Evolutionary conservation across 2,329 filamentous ascomycete genomes (phyloP).

Genomic region (Onygena corvina): DNA sequence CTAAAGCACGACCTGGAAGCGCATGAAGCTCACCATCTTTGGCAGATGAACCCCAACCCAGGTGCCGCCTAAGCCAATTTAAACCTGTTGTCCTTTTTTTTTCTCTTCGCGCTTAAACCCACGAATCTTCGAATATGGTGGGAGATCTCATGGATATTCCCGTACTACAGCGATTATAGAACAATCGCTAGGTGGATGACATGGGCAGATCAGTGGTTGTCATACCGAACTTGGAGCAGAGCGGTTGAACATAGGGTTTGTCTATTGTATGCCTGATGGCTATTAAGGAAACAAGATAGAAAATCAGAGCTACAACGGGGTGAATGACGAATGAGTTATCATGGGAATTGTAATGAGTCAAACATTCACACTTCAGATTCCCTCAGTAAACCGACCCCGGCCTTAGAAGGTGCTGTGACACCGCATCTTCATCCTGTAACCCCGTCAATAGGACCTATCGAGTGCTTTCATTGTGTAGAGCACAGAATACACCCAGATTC

Average conservation of each 20-base stretch:
- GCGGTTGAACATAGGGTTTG: conserved; percentile 2
- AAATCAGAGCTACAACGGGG: conserved; percentile 2
- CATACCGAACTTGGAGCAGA: conserved; percentile 1
- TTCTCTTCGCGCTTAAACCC: not conserved
- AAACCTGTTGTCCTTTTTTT: not conserved
- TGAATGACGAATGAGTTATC: not conserved
- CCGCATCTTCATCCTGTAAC: too few species aligned
- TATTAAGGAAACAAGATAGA: not conserved
- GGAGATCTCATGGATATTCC: not conserved
- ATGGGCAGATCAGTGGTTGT: not conserved
- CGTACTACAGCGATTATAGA: not conserved
- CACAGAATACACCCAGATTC: too few species aligned
- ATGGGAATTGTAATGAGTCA: too few species aligned
- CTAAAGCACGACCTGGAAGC: not conserved
- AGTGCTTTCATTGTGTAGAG: too few species aligned
- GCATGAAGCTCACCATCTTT: conserved; percentile 1
- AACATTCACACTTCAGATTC: too few species aligned
- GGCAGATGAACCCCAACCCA: conserved; percentile 78
- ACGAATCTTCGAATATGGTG: conserved; percentile 1
- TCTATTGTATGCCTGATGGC: not conserved
- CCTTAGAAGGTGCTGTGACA: too few species aligned
- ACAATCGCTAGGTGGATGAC: not conserved
- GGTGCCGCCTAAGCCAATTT: conserved; percentile 19
- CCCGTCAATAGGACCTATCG: too few species aligned
- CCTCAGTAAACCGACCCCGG: too few species aligned